phyloP scores from a whole-genome alignment of 1,284 basidiomycete genomes.

The Ganoderma boninense region DNA sequence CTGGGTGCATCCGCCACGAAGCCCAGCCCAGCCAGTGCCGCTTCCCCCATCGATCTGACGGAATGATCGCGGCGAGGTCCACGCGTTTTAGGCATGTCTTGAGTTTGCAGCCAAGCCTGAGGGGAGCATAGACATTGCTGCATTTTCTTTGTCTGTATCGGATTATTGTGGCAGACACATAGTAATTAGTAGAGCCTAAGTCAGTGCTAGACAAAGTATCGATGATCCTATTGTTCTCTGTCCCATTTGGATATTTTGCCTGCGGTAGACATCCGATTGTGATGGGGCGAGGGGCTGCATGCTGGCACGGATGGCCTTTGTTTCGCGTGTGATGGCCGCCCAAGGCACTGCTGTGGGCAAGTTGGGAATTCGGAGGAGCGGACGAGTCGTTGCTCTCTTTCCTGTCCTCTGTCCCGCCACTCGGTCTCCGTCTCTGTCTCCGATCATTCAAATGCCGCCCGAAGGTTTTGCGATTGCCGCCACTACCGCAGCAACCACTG shows the following conservation, averaged over 20 bases:
- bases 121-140: not conserved
- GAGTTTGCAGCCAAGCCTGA: not conserved
- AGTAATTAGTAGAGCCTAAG: not conserved
- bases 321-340: not conserved
- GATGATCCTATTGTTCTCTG: conserved; percentile 5
- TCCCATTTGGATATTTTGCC: not conserved
- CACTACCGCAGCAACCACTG: conserved; percentile 27
- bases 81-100: conserved; percentile 7
- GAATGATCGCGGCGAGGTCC: conserved; percentile 11
- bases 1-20: conserved; percentile 13
- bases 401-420: not conserved
- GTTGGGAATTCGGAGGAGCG: not conserved
- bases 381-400: not conserved
- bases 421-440: not conserved
- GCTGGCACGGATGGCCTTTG: not conserved
- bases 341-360: not conserved
- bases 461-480: conserved; percentile 12
- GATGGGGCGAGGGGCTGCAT: not conserved
- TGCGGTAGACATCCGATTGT: not conserved
- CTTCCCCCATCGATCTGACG: conserved; percentile 17
- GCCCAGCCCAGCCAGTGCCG: not conserved
- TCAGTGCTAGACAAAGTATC: not conserved
- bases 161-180: not conserved
- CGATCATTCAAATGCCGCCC: conserved; percentile 17
- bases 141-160: not conserved